Conservation (phyloP, 1,139 yeast genomes). For the Pichia sp. region DNA sequence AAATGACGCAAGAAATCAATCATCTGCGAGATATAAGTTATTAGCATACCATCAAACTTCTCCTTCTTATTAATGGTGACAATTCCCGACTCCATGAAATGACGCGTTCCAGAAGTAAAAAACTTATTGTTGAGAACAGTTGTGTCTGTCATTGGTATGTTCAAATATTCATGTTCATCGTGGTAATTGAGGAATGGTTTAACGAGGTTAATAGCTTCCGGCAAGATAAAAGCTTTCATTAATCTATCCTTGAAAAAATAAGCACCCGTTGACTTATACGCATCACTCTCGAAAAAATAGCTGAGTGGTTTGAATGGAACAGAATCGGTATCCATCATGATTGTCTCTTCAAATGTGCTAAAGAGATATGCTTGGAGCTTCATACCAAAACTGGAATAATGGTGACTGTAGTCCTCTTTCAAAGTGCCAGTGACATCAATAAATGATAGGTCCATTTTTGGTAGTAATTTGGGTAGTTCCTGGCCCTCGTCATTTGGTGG, state of each 20-base stretch:
- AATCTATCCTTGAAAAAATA: constrained; percentile 38
- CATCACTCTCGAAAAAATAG: constrained; percentile 29
- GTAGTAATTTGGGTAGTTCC: constrained; percentile 20
- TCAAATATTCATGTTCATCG: constrained; percentile 21
- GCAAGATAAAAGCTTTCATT: constrained; percentile 27
- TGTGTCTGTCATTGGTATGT: constrained; percentile 15
- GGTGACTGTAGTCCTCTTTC: constrained; percentile 24
- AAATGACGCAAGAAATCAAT: constrained; percentile 26
- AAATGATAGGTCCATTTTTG: constrained; percentile 38
- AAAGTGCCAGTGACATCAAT: constrained; percentile 36
- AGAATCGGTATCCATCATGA: constrained; percentile 49
- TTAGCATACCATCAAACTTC: constrained; percentile 39
- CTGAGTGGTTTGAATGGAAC: constrained; percentile 37
- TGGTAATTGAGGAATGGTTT: constrained; percentile 36
- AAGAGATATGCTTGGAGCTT: constrained; percentile 42
- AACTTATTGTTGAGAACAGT: constrained; percentile 26
- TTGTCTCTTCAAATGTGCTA: constrained; percentile 42
- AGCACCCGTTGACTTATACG: constrained; percentile 29
- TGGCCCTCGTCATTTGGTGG: constrained; percentile 23
- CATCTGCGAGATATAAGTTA: constrained; percentile 35
- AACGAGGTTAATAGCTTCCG: constrained; percentile 43
- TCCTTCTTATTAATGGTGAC: constrained; percentile 37
- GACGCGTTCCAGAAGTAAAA: constrained; percentile 41
- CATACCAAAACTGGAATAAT: constrained; percentile 38
- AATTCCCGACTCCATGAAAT: constrained; percentile 52